phyloP scores from a whole-genome alignment of 2,329 filamentous ascomycete species.

The Ustulina deusta region DNA sequence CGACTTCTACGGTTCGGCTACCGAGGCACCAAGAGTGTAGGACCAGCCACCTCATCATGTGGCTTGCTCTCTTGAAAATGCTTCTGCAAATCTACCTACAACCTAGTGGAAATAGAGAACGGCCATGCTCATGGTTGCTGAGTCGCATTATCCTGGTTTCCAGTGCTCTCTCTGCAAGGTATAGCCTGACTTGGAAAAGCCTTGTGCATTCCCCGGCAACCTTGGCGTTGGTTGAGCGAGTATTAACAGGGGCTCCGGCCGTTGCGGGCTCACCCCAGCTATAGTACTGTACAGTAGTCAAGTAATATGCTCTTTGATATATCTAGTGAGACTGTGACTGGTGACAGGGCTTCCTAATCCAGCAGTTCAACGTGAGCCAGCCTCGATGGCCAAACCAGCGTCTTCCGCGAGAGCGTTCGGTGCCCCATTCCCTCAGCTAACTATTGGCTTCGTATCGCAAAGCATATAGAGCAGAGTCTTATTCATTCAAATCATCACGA shows the following conservation, averaged over 20 bases:
- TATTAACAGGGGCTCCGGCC: conserved; percentile 13
- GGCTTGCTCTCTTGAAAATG: neutral
- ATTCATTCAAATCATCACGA: neutral
- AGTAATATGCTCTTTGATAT: neutral
- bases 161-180: neutral
- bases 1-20: neutral
- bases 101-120: too few species aligned
- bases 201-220: conserved; percentile 10
- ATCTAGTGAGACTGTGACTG: neutral
- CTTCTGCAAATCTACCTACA: neutral
- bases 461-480: too few species aligned
- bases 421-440: neutral
- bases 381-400: neutral
- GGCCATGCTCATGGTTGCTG: conserved; percentile 11
- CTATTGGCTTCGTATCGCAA: neutral
- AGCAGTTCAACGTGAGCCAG: neutral
- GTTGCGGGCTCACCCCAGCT: conserved; percentile 12
- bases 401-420: neutral
- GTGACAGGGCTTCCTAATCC: neutral
- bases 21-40: neutral
- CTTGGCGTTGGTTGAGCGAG: neutral
- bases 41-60: conserved; percentile 11
- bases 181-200: conserved; percentile 22
- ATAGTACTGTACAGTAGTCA: neutral
- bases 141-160: conserved; percentile 11